These are phyloP conservation scores for Pythium periplocum DNA, from an alignment of 352 stramenopile genomes.

Conservation along the genomic window DNA sequence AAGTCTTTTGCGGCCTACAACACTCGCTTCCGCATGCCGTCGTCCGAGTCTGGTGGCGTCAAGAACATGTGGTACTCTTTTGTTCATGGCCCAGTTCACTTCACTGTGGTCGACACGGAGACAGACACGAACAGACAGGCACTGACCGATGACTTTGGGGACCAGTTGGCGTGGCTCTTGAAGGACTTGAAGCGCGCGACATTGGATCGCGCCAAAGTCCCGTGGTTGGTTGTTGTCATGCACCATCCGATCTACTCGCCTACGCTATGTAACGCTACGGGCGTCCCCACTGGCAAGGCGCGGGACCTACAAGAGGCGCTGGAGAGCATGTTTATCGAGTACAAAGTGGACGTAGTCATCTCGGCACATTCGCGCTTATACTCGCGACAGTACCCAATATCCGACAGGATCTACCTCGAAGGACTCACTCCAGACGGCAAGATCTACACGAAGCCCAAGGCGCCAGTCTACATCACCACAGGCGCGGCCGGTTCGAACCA, in stretches of 20 bases:
- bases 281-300: conserved; percentile 13
- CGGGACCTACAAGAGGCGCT: conserved; percentile 19
- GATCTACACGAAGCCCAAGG: conserved; percentile 16
- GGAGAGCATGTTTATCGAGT: conserved; percentile 16
- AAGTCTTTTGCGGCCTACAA: no score
- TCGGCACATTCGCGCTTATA: conserved; percentile 15
- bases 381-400: conserved; percentile 11
- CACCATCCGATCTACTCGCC: conserved; percentile 54
- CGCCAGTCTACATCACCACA: conserved; percentile 17
- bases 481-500: conserved; percentile 17
- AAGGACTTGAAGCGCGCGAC: no score
- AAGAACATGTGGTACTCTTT: no score
- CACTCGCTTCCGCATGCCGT: no score
- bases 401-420: conserved; percentile 8
- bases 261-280: conserved; percentile 2
- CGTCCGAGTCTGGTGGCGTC: no score
- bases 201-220: no score
- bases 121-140: no score
- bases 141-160: no score
- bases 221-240: no score
- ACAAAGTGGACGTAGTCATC: conserved; percentile 14
- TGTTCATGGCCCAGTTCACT: no score
- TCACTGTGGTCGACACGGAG: no score
- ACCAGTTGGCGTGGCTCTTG: no score
- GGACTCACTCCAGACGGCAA: conserved; percentile 13